phyloP scores from a whole-genome alignment of 192 early-diverging fungal species.

The Podila minutissima region DNA sequence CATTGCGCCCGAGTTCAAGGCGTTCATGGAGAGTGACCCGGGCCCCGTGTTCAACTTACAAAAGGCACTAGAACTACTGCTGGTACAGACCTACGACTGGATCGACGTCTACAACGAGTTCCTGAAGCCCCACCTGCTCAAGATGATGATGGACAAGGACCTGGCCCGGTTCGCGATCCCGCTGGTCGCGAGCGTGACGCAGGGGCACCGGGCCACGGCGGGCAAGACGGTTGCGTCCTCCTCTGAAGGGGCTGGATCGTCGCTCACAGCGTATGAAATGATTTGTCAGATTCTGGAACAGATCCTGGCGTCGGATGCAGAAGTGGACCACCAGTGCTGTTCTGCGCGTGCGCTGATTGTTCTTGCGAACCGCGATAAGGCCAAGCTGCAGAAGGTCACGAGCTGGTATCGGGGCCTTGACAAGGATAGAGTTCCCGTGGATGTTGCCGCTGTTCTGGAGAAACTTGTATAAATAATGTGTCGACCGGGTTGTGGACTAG shows the following conservation, averaged over 20 bases:
- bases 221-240: not conserved
- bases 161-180: constrained; percentile 18
- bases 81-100: constrained; percentile 33
- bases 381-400: not conserved
- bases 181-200: constrained; percentile 19
- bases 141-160: constrained; percentile 19
- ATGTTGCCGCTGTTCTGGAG: not conserved
- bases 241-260: not conserved
- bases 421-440: not conserved
- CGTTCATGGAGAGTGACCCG: not conserved
- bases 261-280: not conserved
- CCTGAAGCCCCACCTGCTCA: constrained; percentile 16
- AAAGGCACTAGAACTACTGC: constrained; percentile 35
- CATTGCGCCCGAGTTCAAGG: constrained; percentile 3
- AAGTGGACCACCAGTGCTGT: not conserved
- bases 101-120: constrained; percentile 29
- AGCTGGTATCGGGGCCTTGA: not conserved
- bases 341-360: not conserved
- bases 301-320: not conserved
- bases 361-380: not conserved
- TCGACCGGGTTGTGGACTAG: too few relatives aligned
- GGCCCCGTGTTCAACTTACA: constrained; percentile 13
- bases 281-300: not conserved
- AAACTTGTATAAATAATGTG: not conserved
- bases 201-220: not conserved